Base-by-base conservation (phyloP, 352 stramenopile genomes). In the Globisporangium cederbergense region DNA sequence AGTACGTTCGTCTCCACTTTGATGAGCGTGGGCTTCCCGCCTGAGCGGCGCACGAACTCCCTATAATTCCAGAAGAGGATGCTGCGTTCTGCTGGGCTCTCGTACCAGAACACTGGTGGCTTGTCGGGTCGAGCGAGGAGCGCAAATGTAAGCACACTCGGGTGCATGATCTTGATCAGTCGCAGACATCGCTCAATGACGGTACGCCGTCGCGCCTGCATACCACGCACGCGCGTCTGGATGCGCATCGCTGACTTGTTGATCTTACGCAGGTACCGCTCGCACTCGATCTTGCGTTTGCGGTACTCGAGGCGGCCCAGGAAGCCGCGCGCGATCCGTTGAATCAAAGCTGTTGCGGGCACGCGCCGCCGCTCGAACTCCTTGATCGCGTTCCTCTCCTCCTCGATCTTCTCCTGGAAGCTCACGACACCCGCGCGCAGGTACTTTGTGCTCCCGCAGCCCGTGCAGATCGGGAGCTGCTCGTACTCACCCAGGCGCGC, bases 1-100 rank as follows among this genome's bases (percentile, higher is more conserved):
- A 88, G 7, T 13, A 94, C 73, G 56, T 91, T 94, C 7, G 66
- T 76, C 68, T 94, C 85, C 25, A 92, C 85, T 46, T 89, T 86
- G 30, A 87, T 79, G 18, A 92, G 70, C 22, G 85, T 64, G 4
- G 83, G 82, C 53, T 73, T 77, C 7, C 77, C 73, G 11, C 83
- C 81, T 0, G 81, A 78, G 28, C 83, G 78, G 2, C 79, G 80
- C 53, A 91, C 81, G 61, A 91, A 91, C 57, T 91, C 82, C 14
- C 84, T 74, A 65, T 95, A 93, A 62, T 93, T 83, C 79, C 77
- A 89, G 54, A 78, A 85, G 38, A 92, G 77, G 9, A 91, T 75
- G 47, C 62, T 64, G 8, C 88, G 66, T 60, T 95, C 84, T 2
- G 71, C 74, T 1, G 71, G 61, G 58, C 79, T 88, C 7, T 88